Evolutionary conservation across 2,329 filamentous ascomycete species (phyloP).

Genomic region (Whalleya microplaca): DNA sequence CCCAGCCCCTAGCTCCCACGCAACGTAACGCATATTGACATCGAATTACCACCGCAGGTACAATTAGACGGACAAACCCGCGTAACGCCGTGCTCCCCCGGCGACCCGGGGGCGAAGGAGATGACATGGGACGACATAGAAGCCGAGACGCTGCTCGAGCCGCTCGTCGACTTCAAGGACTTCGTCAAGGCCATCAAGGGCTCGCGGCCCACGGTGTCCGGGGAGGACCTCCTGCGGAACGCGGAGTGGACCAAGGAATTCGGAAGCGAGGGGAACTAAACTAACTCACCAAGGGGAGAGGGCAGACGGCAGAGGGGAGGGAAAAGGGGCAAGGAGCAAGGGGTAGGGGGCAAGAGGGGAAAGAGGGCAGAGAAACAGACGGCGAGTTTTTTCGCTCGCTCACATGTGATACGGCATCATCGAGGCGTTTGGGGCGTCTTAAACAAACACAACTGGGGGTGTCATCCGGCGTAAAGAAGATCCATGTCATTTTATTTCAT

Average conservation of each 20-base stretch:
- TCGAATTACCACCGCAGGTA: conserved; percentile 54
- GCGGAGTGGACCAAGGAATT: conserved; percentile 96
- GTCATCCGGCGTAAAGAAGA: no score
- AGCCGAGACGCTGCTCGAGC: conserved; percentile 82
- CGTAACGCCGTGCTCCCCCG: conserved; percentile 90
- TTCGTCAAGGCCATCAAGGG: conserved; percentile 91
- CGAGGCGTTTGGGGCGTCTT: conserved; percentile 31
- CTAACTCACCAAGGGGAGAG: no score
- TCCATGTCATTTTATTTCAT: no score
- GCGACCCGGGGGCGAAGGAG: conserved; percentile 81
- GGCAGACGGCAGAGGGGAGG: no score
- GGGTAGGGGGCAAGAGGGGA: no score
- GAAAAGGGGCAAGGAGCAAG: no score
- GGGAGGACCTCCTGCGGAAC: conserved; percentile 81
- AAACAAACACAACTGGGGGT: conserved; percentile 3
- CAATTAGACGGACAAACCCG: conserved; percentile 68
- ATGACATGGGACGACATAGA: conserved; percentile 93
- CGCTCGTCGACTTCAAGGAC: conserved; percentile 84
- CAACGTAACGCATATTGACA: background rate
- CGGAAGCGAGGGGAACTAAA: conserved; percentile 77
- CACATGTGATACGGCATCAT: conserved; percentile 26
- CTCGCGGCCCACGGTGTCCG: conserved; percentile 86
- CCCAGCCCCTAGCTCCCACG: no score
- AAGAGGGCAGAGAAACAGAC: no score
- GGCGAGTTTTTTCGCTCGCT: no score